These are phyloP conservation scores for Clathrospora elynae DNA, from an alignment of 2,329 filamentous ascomycete species.

Conservation along the genomic window DNA sequence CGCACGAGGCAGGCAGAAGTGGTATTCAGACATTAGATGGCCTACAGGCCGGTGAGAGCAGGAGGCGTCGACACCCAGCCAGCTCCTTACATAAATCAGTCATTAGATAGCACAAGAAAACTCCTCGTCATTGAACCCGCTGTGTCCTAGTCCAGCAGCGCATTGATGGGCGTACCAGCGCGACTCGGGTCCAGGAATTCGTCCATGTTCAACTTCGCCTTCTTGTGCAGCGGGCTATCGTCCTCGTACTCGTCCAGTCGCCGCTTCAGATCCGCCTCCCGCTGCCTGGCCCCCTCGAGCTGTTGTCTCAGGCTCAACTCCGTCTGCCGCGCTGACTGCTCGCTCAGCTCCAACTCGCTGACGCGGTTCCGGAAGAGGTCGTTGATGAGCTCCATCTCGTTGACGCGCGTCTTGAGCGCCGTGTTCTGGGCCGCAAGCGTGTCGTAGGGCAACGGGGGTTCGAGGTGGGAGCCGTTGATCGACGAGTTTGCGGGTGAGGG, in stretches of 20 bases:
- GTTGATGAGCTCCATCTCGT: conserved; percentile 92
- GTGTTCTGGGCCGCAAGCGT: conserved; percentile 80
- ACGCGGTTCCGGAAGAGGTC: conserved; percentile 71
- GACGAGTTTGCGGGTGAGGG: conserved; percentile 64
- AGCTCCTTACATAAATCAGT: conserved; percentile 19
- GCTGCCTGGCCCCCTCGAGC: conserved; percentile 74
- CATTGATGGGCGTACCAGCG: conserved; percentile 42
- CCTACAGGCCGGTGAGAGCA: conserved; percentile 33
- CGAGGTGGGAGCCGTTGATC: conserved; percentile 65
- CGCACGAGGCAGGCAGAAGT: conserved; percentile 19
- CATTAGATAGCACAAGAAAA: conserved; percentile 19
- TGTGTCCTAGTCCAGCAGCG: conserved; percentile 35
- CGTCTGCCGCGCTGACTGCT: conserved; percentile 65
- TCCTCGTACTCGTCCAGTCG: conserved; percentile 69
- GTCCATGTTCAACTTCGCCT: conserved; percentile 61
- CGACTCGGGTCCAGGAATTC: conserved; percentile 58
- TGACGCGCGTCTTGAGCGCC: conserved; percentile 90
- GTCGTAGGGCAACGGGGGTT: conserved; percentile 77
- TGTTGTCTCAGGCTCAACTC: conserved; percentile 64
- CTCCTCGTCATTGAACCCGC: neutral
- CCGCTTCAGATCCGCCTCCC: conserved; percentile 81
- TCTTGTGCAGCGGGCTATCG: conserved; percentile 59
- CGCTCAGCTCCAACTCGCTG: conserved; percentile 75
- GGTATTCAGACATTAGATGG: conserved; percentile 46
- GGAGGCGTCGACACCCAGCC: conserved; percentile 35